These are phyloP conservation scores for Xylaria longipes DNA, from an alignment of 495 filamentous ascomycete genomes.

Conservation along the genomic window DNA sequence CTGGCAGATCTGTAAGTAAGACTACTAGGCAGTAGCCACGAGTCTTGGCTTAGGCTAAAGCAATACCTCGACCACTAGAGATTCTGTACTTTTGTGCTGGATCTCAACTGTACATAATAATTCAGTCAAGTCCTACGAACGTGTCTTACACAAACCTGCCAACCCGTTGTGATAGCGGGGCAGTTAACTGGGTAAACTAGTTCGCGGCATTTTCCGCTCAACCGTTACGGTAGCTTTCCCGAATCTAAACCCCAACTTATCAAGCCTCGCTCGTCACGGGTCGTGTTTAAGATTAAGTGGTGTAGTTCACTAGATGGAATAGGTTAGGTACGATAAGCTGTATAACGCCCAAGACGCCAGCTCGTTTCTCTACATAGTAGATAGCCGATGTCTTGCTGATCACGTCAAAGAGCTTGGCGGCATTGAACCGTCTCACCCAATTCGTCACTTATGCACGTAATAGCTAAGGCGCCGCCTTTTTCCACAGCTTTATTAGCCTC, in stretches of 20 bases:
- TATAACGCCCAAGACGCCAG: conserved; percentile 10
- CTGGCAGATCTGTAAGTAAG: conserved; percentile 18
- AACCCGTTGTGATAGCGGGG: neutral
- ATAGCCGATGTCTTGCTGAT: neutral
- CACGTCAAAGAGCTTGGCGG: neutral
- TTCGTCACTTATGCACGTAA: conserved; percentile 14
- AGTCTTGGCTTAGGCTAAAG: neutral
- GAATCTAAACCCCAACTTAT: neutral
- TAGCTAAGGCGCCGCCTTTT: neutral
- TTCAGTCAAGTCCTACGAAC: neutral
- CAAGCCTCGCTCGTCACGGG: conserved; percentile 5
- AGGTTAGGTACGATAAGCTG: neutral
- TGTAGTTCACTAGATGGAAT: neutral
- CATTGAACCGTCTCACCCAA: neutral
- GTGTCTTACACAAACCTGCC: neutral
- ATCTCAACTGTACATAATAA: neutral
- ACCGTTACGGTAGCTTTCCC: conserved; percentile 1
- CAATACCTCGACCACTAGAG: neutral
- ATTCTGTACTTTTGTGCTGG: neutral
- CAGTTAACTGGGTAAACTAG: neutral
- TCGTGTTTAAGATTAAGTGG: neutral
- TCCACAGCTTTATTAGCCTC: conserved; percentile 8
- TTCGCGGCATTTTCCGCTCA: conserved; percentile 1
- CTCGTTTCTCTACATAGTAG: neutral
- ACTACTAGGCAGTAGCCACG: no score